Conservation (phyloP, 1,284 basidiomycete species). For the Pholiota adiposa region DNA sequence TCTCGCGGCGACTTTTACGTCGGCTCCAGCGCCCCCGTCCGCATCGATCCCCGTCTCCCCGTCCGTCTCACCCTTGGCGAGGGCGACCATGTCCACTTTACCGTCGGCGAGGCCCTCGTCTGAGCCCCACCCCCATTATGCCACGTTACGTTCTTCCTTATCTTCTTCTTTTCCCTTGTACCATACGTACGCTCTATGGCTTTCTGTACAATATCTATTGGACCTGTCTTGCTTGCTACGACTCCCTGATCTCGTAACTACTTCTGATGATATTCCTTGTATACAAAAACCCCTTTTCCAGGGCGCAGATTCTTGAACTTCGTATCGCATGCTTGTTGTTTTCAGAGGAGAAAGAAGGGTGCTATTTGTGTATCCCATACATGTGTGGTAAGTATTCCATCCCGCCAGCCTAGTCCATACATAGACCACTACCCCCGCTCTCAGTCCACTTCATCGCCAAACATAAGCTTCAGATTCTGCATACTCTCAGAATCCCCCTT, state of each 20-base stretch:
- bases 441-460: conserved; percentile 44
- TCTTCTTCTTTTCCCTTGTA: conserved; percentile 6
- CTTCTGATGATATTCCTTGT: neutral
- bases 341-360: too few species aligned
- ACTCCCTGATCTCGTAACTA: neutral
- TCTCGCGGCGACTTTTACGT: conserved; percentile 79
- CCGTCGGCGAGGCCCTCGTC: conserved; percentile 67
- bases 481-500: conserved; percentile 67
- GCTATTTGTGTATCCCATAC: too few species aligned
- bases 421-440: too few species aligned
- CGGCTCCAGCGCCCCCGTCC: conserved; percentile 74
- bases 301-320: too few species aligned
- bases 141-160: conserved; percentile 3
- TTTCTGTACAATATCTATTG: conserved; percentile 7
- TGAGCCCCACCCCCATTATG: conserved; percentile 12
- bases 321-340: too few species aligned
- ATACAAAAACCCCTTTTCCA: neutral
- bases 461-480: conserved; percentile 80
- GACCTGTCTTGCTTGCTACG: conserved; percentile 2
- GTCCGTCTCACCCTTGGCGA: conserved; percentile 77
- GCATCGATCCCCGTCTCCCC: conserved; percentile 76
- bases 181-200: neutral
- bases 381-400: too few species aligned
- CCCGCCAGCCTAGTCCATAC: too few species aligned
- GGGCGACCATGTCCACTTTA: conserved; percentile 80